Base-by-base conservation (phyloP, 2,329 filamentous ascomycete species). In the Sarocladiaceae sp. region DNA sequence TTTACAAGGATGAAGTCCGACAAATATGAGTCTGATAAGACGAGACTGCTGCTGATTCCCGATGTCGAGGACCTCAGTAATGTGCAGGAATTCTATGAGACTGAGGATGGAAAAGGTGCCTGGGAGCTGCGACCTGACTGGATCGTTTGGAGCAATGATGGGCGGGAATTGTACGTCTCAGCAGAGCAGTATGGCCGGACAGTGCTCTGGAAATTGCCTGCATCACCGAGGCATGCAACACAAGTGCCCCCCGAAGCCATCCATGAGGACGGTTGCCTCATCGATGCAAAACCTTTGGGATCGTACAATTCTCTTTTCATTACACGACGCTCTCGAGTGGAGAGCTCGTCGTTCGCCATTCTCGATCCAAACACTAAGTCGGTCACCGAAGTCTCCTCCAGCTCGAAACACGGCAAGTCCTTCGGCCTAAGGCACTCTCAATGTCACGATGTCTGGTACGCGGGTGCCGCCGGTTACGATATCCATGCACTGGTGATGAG, bases 1-100 rank as follows among this genome's bases (percentile, higher is more conserved):
- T 96, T 95, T 65, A 76, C 89, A 26, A 83, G 88, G 55, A 96
- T 95, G 91, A 79, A 80, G 56, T 79, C 79, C 52, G 76, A 82
- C 50, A 83, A 86, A 54, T 96, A 96, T 64, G 91, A 97, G 67
- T 82, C 86, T 15, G 90, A 96, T 71, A 71, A 71, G 58, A 79
- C 86, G 40, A 79, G 84, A 40, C 71, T 90, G 3, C 70, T 91
- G 56, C 69, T 90, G 2, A 66, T 89, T 6, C 78, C 81, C 1
- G 78, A 89, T 58, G 71, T 88, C 47, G 66, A 65, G 13, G 76
- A 84, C 54, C 68, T 83, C 10, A 72, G 71, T 54, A 78, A 79
- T 54, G 78, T 84, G 12, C 74, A 82, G 56, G 82, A 86, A 59
- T 84, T 86, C 55, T 86, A 81, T 60, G 70, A 77, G 54, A 81